Evolutionary conservation across 2,329 filamentous ascomycete genomes (phyloP).

Genomic region (Pyrenophora tritici-repentis): DNA sequence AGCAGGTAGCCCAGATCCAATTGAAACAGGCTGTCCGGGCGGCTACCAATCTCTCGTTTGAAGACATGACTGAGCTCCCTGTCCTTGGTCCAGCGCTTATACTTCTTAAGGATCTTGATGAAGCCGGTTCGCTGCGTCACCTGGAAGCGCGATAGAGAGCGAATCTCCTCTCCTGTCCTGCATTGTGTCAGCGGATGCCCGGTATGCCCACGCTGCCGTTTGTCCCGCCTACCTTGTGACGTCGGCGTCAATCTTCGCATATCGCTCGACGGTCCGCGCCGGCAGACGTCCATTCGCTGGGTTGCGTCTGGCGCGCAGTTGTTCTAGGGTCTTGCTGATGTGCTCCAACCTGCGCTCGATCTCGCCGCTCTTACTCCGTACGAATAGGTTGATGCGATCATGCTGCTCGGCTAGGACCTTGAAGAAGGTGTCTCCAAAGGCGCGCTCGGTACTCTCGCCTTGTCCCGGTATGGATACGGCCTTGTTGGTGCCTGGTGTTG

Average conservation of each 20-base stretch:
- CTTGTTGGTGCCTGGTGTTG: conserved; percentile 69
- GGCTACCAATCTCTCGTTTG: conserved; percentile 66
- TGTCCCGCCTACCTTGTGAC: conserved; percentile 48
- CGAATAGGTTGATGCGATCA: conserved; percentile 76
- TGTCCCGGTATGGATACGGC: conserved; percentile 78
- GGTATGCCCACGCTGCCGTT: not conserved
- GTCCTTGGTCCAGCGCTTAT: conserved; percentile 85
- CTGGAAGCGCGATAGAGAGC: conserved; percentile 72
- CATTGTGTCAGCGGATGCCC: conserved; percentile 14
- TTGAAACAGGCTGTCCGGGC: conserved; percentile 73
- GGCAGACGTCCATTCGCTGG: conserved; percentile 39
- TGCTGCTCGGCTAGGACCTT: conserved; percentile 74
- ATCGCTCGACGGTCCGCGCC: conserved; percentile 54
- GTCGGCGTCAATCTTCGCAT: conserved; percentile 57
- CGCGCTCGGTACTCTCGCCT: conserved; percentile 57
- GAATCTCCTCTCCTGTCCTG: conserved; percentile 72
- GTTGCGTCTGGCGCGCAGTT: conserved; percentile 33
- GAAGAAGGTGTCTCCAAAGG: conserved; percentile 75
- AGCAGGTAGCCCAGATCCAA: conserved; percentile 63
- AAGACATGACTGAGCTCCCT: conserved; percentile 67
- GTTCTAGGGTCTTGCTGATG: conserved; percentile 47
- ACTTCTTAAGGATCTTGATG: conserved; percentile 84
- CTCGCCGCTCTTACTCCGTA: conserved; percentile 79
- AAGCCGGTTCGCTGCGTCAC: conserved; percentile 77
- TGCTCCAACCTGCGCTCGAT: conserved; percentile 67